Percentiles rank a stretch among this genome's conserved stretches.
These are phyloP conservation scores for Aureobasidium sp. DNA, from an alignment of 2,329 filamentous ascomycete genomes.

Conservation along the genomic window DNA sequence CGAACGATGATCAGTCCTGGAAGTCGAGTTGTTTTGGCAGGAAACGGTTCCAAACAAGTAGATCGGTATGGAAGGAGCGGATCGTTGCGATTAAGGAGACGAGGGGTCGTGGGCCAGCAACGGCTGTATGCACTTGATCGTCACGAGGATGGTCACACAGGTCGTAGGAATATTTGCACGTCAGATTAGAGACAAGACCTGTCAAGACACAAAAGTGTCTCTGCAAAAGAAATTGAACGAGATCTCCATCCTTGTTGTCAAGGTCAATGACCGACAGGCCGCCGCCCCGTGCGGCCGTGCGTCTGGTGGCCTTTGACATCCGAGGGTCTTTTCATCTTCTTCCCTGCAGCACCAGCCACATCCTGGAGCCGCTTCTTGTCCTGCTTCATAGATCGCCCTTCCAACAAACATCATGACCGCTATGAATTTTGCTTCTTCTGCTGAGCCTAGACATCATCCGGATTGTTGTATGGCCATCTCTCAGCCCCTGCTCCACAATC, in stretches of 20 bases:
- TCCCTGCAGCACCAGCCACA: conserved; percentile 8
- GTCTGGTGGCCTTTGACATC: neutral
- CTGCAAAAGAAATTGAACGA: conserved; percentile 3
- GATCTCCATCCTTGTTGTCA: neutral
- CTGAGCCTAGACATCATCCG: conserved; percentile 16
- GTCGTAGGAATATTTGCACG: neutral
- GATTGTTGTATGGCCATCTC: conserved; percentile 19
- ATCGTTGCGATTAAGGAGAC: conserved; percentile 10
- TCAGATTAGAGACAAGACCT: neutral
- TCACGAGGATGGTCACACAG: neutral
- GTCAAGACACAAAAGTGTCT: conserved; percentile 6
- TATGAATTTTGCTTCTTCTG: neutral
- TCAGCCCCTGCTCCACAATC: conserved; percentile 9
- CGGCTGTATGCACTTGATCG: neutral
- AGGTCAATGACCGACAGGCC: conserved; percentile 4
- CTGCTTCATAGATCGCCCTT: neutral
- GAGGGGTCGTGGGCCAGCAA: neutral
- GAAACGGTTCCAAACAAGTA: conserved; percentile 9
- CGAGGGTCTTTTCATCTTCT: conserved; percentile 2
- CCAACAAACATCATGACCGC: conserved; percentile 6
- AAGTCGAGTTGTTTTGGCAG: neutral
- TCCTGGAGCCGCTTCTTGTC: neutral
- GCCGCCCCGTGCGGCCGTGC: neutral
- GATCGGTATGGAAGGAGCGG: conserved; percentile 2
- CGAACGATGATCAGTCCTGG: neutral